These are phyloP conservation scores for Aspergillus novoparasiticus DNA, from an alignment of 2,329 filamentous ascomycete species.

Conservation along the genomic window DNA sequence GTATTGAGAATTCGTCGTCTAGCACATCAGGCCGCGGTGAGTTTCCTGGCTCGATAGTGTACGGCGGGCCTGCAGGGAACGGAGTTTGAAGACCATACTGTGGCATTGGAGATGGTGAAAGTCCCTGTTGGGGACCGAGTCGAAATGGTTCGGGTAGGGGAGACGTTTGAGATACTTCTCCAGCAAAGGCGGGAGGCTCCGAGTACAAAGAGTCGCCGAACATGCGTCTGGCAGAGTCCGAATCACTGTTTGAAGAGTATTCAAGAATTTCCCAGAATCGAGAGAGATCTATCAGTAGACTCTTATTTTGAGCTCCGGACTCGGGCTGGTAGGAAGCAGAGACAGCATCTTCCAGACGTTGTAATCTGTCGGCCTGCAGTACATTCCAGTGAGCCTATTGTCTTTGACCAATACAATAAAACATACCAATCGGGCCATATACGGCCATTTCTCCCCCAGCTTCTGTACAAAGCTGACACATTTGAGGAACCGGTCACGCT, in stretches of 20 bases:
- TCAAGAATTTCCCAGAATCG: conserved; percentile 55
- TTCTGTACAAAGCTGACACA: conserved; percentile 49
- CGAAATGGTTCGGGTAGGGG: conserved; percentile 48
- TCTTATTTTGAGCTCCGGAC: conserved; percentile 36
- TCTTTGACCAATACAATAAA: not conserved
- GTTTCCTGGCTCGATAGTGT: conserved; percentile 20
- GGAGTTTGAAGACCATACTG: conserved; percentile 24
- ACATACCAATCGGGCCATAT: conserved; percentile 47
- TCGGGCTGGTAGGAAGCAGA: conserved; percentile 46
- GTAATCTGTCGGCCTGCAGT: conserved; percentile 46
- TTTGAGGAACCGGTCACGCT: conserved; percentile 47
- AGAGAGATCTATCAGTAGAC: conserved; percentile 49
- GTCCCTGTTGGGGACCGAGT: conserved; percentile 29
- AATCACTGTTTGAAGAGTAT: conserved; percentile 47
- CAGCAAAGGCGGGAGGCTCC: conserved; percentile 26
- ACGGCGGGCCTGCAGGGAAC: conserved; percentile 19
- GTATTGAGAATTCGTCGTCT: conserved; percentile 49
- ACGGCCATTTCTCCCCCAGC: conserved; percentile 49
- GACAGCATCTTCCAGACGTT: conserved; percentile 47
- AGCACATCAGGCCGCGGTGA: conserved; percentile 29
- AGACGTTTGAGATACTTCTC: conserved; percentile 47
- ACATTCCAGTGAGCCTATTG: not conserved
- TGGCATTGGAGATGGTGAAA: conserved; percentile 17
- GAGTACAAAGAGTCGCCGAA: conserved; percentile 46
- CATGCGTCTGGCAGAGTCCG: conserved; percentile 38